Conservation (phyloP, 306 rosid genomes). For the Malus asiatica region DNA sequence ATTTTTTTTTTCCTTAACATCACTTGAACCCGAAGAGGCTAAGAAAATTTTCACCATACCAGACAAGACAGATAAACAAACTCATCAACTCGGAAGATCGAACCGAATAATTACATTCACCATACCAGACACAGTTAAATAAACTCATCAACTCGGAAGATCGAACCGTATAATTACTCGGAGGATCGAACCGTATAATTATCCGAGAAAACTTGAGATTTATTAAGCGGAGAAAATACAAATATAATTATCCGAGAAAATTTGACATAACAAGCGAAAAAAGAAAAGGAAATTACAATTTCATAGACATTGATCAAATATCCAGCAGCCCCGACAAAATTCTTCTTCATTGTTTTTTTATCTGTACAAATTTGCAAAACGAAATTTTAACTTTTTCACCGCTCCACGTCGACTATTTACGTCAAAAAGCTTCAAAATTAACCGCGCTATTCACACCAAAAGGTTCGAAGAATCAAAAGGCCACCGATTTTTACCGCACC, state of each 20-base stretch:
- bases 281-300: neutral
- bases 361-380: conserved; percentile 12
- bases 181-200: too few relatives aligned
- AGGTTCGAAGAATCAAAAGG: conserved; percentile 25
- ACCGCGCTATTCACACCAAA: conserved; percentile 10
- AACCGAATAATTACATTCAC: too few relatives aligned
- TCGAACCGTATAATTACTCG: too few relatives aligned
- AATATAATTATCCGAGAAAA: neutral
- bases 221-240: neutral
- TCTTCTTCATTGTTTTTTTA: neutral
- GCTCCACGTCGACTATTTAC: conserved; percentile 19
- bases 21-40: too few relatives aligned
- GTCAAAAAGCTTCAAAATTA: conserved; percentile 1
- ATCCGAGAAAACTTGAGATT: too few relatives aligned
- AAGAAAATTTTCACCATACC: too few relatives aligned
- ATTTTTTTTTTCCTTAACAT: too few relatives aligned
- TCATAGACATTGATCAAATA: conserved; percentile 4
- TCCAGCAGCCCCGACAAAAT: conserved; percentile 24
- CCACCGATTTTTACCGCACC: conserved; percentile 12
- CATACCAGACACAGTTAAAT: too few relatives aligned
- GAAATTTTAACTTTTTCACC: neutral
- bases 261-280: neutral
- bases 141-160: too few relatives aligned
- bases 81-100: rapidly evolving
- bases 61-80: too few relatives aligned